These are phyloP conservation scores for Acacia melanoxylon DNA, from an alignment of 306 rosid species.

Conservation along the genomic window DNA sequence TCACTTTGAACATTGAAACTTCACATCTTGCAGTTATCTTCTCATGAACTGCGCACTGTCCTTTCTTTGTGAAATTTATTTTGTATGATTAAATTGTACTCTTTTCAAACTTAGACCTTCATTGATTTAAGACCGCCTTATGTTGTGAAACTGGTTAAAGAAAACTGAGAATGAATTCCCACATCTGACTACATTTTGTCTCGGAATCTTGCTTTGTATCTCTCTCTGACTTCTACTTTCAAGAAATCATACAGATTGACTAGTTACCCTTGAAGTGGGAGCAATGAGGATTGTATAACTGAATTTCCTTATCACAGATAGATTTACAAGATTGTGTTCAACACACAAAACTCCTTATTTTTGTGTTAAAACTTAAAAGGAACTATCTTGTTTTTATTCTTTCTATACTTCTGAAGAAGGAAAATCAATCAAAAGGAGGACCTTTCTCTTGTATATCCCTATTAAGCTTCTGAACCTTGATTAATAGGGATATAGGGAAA, in stretches of 20 bases:
- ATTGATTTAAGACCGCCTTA: background rate
- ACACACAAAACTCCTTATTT: slow-evolving; percentile 1
- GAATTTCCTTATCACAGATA: slow-evolving; percentile 5
- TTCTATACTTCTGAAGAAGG: no score
- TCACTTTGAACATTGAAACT: background rate
- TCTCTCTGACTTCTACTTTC: background rate
- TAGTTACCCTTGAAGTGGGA: background rate
- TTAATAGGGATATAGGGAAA: background rate
- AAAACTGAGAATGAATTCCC: background rate
- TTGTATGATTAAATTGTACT: background rate
- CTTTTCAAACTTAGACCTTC: background rate
- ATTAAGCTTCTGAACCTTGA: background rate
- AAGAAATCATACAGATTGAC: slow-evolving; percentile 3
- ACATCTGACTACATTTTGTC: slow-evolving; percentile 9
- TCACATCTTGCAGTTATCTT: background rate
- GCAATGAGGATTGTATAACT: slow-evolving; percentile 9
- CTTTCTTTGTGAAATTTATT: background rate
- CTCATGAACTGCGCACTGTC: background rate
- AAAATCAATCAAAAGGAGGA: background rate
- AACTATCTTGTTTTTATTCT: background rate
- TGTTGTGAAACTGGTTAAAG: background rate
- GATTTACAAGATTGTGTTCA: slow-evolving; percentile 11
- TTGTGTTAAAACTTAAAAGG: background rate
- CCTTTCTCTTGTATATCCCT: background rate
- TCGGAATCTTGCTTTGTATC: background rate